Evolutionary conservation across 768 basidiomycete species (phyloP), one percentile per base, ranked within the genome.

Genomic region (Ramaria sp.): DNA sequence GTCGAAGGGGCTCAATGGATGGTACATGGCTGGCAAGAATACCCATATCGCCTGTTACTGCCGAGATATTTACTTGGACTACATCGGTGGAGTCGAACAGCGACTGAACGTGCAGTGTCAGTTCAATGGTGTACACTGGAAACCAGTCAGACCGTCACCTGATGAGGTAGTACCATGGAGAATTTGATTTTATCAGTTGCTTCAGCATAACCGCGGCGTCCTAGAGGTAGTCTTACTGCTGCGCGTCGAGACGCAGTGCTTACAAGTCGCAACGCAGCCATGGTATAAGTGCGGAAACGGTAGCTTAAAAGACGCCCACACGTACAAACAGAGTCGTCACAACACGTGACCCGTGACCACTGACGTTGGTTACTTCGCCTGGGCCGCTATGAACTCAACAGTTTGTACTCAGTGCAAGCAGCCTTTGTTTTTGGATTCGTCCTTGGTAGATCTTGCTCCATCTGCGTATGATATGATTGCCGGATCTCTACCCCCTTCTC

Each of bases 21-120:
- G 96, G 87, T 55, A 97, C 93, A 73, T 99, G 96, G 79, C 95
- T 96, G 64, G 95, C 91, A 59, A 99, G 84, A 65, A 99, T 90
- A 78, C 96, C 96, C 93, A 98, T 97, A 73, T 97, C 94, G 66
- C 96, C 96, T 3, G 91, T 85, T 55, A 85, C 90, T 41, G 93
- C 96, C 37, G 93, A 75, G 64, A 97, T 75, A 75, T 97, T 97
- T 63, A 99, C 95, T 72, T 98, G 95, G 20, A 89, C 82, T 58
- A 97, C 95, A 70, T 94, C 94, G 64, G 82, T 71, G 22, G 93
- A 92, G 59, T 80, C 82, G 81, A 84, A 97, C 70, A 99, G 83
- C 54, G 93, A 77, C 95, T 99, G 66, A 30, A 45, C 17, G 13
- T 51, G 27, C 45, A 17, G 27, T 13, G 31, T 38, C 39, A 11